Base-by-base conservation (phyloP, 2,329 filamentous ascomycete species). In the Apiospora kogelbergensis region DNA sequence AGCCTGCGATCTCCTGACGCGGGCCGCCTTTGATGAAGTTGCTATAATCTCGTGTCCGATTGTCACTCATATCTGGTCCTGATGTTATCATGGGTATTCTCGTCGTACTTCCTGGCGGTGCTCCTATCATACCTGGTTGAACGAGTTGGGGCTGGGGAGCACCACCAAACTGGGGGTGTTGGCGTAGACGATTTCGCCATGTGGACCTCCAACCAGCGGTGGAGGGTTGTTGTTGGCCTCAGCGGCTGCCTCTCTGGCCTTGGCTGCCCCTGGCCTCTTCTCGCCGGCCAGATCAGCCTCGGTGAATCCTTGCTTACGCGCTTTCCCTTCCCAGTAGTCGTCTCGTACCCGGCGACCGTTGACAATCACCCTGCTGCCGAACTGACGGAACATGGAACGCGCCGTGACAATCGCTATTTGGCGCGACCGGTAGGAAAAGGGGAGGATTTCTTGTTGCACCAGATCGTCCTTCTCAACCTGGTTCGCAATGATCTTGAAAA, bases 261-360 rank as follows among this genome's bases (percentile, higher is more conserved):
- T 97, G 69, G 94, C 90, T 46, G 93, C 95, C 67, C 96, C 96
- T 6, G 96, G 96, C 72, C 96, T 88, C 84, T 99, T 98, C 82
- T 99, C 96, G 48, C 96, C 96, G 4, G 96, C 96, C 66, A 95
- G 86, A 80, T 99, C 96, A 72, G 97, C 94, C 79, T 99, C 96
- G 1, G 96, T 99, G 78, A 99, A 99, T 13, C 96, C 96, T 81
- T 99, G 96, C 81, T 98, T 99, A 64, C 93, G 88, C 9, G 96
- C 96, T 81, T 98, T 98, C 77, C 91, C 93, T 81, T 98, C 96
- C 96, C 96, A 99, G 81, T 99, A 99, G 79, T 99, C 96, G 81
- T 99, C 96, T 65, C 96, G 91, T 53, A 99, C 96, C 69, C 96
- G 88, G 71, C 95, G 89, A 42, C 96, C 96, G 76, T 95, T 93